phyloP scores from a whole-genome alignment of 345 rosid species.

The Populus pruinosa region DNA sequence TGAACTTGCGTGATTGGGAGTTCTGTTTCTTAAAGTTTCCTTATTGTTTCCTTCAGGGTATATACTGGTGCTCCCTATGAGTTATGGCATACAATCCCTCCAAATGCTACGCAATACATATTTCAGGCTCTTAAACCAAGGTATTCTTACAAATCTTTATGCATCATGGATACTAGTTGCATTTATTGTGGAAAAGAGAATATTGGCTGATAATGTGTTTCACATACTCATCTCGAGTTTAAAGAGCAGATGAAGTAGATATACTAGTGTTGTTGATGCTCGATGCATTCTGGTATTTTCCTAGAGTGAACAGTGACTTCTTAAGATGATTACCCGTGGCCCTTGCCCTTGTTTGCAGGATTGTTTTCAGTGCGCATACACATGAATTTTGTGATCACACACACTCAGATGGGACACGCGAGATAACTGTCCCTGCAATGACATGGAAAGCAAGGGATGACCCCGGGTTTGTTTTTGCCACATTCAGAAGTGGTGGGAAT shows the following conservation, averaged over 20 bases:
- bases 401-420: conserved; percentile 58
- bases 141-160: conserved; percentile 24
- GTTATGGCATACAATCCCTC: conserved; percentile 41
- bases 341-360: conserved; percentile 28
- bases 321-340: background rate
- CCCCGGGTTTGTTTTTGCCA: conserved; percentile 56
- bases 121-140: conserved; percentile 67
- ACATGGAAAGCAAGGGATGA: conserved; percentile 53
- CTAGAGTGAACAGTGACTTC: too few relatives aligned
- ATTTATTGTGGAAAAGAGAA: background rate
- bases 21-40: conserved; percentile 1
- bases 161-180: background rate
- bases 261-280: background rate
- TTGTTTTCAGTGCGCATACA: conserved; percentile 50
- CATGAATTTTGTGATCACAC: conserved; percentile 47
- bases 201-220: background rate
- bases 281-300: background rate
- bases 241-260: background rate
- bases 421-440: conserved; percentile 55
- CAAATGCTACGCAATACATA: conserved; percentile 57
- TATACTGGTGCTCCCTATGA: conserved; percentile 39
- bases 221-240: background rate
- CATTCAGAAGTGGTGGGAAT: conserved; percentile 30
- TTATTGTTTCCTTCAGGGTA: conserved; percentile 28
- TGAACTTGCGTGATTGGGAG: background rate